These are phyloP conservation scores for Elsinoe batatas DNA, from an alignment of 2,329 filamentous ascomycete species.

Conservation along the genomic window DNA sequence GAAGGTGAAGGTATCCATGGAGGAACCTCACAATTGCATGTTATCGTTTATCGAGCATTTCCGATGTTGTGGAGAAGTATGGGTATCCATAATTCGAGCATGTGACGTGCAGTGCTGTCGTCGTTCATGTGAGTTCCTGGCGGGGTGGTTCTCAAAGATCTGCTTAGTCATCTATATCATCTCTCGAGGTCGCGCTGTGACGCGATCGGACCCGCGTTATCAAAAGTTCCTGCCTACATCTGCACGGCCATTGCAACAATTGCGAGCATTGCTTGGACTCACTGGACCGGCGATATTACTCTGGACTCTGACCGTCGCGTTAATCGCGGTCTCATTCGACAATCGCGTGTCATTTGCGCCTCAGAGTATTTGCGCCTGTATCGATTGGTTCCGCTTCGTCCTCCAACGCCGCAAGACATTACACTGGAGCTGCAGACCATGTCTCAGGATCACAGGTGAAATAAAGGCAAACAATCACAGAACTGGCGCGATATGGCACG, in stretches of 20 bases:
- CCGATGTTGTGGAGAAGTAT: background rate
- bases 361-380: background rate
- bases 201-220: background rate
- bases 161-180: background rate
- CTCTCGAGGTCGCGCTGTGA: background rate
- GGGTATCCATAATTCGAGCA: background rate
- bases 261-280: too few species aligned
- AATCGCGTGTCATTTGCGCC: background rate
- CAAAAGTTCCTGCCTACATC: background rate
- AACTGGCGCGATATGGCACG: conserved; percentile 20
- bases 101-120: background rate
- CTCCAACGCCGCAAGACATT: background rate
- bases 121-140: background rate
- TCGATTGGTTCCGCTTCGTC: background rate
- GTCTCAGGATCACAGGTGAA: background rate
- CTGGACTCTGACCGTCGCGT: background rate
- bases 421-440: background rate
- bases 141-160: background rate
- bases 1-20: conserved; percentile 94
- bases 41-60: conserved; percentile 9
- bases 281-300: too few species aligned
- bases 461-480: background rate
- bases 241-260: background rate
- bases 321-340: background rate
- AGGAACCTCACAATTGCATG: background rate